These are phyloP conservation scores for Berkeleyomyces basicola DNA, from an alignment of 2,329 filamentous ascomycete species.

Conservation along the genomic window DNA sequence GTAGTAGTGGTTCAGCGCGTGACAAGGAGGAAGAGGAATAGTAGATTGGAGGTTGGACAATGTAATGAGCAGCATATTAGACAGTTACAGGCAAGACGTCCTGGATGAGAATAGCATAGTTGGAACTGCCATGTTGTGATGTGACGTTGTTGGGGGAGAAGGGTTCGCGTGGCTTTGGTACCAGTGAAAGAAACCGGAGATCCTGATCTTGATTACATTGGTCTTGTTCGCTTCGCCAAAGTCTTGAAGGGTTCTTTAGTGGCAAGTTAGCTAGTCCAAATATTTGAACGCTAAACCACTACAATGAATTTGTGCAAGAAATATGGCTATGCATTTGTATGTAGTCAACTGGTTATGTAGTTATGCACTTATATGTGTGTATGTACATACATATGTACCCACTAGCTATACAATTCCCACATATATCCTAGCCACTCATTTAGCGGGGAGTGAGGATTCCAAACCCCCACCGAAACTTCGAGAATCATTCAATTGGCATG, in stretches of 20 bases:
- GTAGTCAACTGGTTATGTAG: neutral
- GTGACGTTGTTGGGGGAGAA: no score
- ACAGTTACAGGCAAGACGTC: no score
- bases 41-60: neutral
- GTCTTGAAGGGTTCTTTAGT: no score
- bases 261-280: neutral
- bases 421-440: no score
- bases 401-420: neutral
- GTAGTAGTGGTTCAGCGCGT: neutral
- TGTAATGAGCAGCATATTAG: neutral
- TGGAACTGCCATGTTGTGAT: no score
- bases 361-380: neutral
- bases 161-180: no score
- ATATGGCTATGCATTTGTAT: neutral
- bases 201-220: no score
- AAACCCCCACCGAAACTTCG: constrained; percentile 29
- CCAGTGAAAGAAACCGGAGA: no score
- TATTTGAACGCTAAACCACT: neutral
- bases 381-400: neutral
- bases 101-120: no score
- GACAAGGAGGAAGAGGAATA: constrained; percentile 11
- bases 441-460: neutral
- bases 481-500: constrained; percentile 20
- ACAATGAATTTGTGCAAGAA: neutral
- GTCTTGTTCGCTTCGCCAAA: no score